A percentile compares a stretch with the other conserved stretches of the same genome.
These are phyloP conservation scores for Yarrowia keelungensis DNA, from an alignment of 805 yeast genomes.

Conservation along the genomic window DNA sequence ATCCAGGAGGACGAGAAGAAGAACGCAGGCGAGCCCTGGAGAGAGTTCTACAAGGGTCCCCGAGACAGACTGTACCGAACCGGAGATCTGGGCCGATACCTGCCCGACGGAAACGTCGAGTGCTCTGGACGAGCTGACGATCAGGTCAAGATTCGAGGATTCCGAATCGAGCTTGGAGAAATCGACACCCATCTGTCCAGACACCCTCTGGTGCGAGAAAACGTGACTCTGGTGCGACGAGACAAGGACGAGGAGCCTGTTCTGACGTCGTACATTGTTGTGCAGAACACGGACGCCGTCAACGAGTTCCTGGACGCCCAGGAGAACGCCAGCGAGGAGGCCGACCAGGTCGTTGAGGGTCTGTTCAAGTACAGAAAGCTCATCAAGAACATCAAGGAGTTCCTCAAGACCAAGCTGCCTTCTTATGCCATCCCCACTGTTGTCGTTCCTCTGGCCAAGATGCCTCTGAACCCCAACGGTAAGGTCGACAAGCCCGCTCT, in stretches of 20 bases:
- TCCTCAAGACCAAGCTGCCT: slow-evolving; percentile 87
- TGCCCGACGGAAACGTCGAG: slow-evolving; percentile 97
- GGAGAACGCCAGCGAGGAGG: slow-evolving; percentile 54
- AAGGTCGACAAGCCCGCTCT: slow-evolving; percentile 96
- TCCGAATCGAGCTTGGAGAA: slow-evolving; percentile 97
- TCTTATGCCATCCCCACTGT: slow-evolving; percentile 92
- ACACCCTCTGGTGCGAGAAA: slow-evolving; percentile 90
- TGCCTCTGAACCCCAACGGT: slow-evolving; percentile 98
- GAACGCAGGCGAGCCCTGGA: slow-evolving; percentile 62
- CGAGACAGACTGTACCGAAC: slow-evolving; percentile 96
- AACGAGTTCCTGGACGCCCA: slow-evolving; percentile 52
- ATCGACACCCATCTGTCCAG: slow-evolving; percentile 97
- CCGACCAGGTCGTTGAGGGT: slow-evolving; percentile 74
- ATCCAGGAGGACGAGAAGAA: slow-evolving; percentile 57
- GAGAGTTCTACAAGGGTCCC: slow-evolving; percentile 87
- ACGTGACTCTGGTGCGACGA: slow-evolving; percentile 87
- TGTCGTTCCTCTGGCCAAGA: slow-evolving; percentile 80
- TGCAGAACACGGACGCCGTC: slow-evolving; percentile 56
- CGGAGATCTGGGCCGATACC: slow-evolving; percentile 95
- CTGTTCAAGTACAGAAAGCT: slow-evolving; percentile 76
- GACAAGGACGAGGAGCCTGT: slow-evolving; percentile 93
- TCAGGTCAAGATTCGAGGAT: slow-evolving; percentile 97
- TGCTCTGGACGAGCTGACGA: slow-evolving; percentile 99
- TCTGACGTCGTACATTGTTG: slow-evolving; percentile 89
- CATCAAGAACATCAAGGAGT: slow-evolving; percentile 79